These are phyloP conservation scores for Letharia columbiana DNA, from an alignment of 495 filamentous ascomycete species.

Conservation along the genomic window DNA sequence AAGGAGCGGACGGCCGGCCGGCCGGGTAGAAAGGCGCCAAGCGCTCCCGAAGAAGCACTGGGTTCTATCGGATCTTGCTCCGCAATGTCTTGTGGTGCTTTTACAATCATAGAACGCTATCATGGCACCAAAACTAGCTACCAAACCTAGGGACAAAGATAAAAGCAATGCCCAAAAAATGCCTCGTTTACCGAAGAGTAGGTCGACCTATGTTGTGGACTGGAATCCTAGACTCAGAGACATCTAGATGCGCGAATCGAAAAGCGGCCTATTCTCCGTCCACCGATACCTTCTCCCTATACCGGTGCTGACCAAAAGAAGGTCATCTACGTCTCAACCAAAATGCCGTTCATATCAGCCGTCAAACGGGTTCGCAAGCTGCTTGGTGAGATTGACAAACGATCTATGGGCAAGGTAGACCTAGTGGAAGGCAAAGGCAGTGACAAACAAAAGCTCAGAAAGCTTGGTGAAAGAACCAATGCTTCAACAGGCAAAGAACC, in stretches of 20 bases:
- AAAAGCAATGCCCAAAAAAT: slow-evolving; percentile 34
- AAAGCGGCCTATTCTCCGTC: slow-evolving; percentile 67
- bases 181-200: slow-evolving; percentile 42
- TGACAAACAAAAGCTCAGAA: slow-evolving; percentile 24
- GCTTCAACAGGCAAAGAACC: slow-evolving; percentile 22
- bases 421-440: slow-evolving; percentile 30
- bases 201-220: slow-evolving; percentile 16
- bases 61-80: neutral
- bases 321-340: slow-evolving; percentile 68
- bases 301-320: slow-evolving; percentile 44
- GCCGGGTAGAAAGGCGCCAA: neutral
- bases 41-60: neutral
- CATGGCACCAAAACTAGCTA: slow-evolving; percentile 6
- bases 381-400: slow-evolving; percentile 55
- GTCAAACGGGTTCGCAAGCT: slow-evolving; percentile 72
- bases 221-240: slow-evolving; percentile 13
- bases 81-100: neutral
- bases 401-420: slow-evolving; percentile 39
- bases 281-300: slow-evolving; percentile 51
- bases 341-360: slow-evolving; percentile 70
- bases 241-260: slow-evolving; percentile 40
- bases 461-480: slow-evolving; percentile 11
- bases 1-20: neutral
- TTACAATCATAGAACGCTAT: neutral
- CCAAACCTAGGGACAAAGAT: neutral